Percentiles rank a stretch among this genome's conserved stretches.
Conservation (phyloP, 2,329 filamentous ascomycete species). For the Onygenales sp. region DNA sequence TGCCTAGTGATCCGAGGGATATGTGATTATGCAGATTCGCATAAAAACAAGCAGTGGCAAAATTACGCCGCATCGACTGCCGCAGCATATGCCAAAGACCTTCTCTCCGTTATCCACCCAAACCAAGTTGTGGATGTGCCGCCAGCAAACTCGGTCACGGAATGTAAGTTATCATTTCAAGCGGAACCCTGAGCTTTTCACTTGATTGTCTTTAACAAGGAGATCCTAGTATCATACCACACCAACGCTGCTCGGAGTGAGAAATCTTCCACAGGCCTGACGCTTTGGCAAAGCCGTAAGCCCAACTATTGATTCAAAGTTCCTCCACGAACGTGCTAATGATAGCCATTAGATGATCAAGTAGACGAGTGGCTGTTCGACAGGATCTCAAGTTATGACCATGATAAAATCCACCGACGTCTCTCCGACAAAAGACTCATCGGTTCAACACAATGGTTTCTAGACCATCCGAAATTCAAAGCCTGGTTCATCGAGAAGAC, state of each 20-base stretch:
- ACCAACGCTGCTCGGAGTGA: neutral
- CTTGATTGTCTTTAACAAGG: neutral
- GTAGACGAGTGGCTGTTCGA: neutral
- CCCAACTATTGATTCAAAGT: neutral
- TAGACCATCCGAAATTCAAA: neutral
- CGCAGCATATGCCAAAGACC: constrained; percentile 20
- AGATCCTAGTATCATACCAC: neutral
- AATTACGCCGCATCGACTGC: constrained; percentile 24
- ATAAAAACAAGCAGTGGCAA: constrained; percentile 32
- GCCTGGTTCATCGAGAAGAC: neutral
- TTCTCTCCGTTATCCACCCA: constrained; percentile 5
- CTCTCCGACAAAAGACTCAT: neutral
- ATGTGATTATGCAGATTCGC: constrained; percentile 33
- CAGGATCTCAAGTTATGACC: neutral
- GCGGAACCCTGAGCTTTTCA: neutral
- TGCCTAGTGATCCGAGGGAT: constrained; percentile 34
- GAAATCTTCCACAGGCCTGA: neutral
- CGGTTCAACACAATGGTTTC: neutral
- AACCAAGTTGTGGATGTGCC: neutral
- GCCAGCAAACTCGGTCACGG: neutral
- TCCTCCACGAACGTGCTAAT: neutral
- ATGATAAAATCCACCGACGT: neutral
- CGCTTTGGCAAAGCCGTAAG: neutral
- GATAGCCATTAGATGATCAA: neutral
- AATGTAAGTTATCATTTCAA: neutral